Evolutionary conservation across 169 alveolate species (phyloP).

Genomic region (Condylostoma magnum): DNA sequence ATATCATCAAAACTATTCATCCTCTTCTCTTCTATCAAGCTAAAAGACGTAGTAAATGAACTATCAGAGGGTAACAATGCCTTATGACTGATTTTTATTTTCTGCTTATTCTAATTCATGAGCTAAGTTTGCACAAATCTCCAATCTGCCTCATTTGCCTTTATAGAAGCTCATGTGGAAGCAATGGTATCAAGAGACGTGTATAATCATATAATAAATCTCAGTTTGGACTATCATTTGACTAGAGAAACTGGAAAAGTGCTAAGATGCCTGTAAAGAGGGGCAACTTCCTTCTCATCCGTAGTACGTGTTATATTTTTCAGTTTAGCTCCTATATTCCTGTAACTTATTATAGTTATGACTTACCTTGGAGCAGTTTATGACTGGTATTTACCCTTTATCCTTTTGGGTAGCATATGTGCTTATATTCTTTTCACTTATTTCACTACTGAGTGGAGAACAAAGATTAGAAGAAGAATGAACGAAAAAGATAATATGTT

Average conservation of each 20-base stretch:
- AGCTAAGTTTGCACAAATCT: slow-evolving; percentile 42
- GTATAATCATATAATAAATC: slow-evolving; percentile 58
- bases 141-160: slow-evolving; percentile 46
- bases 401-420: slow-evolving; percentile 22
- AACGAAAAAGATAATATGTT: slow-evolving; percentile 56
- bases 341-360: slow-evolving; percentile 55
- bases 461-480: slow-evolving; percentile 49
- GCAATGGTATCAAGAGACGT: slow-evolving; percentile 59
- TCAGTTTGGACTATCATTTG: slow-evolving; percentile 68
- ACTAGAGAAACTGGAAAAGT: slow-evolving; percentile 75
- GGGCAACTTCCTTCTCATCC: slow-evolving; percentile 46
- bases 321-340: slow-evolving; percentile 48
- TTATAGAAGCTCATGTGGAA: slow-evolving; percentile 50
- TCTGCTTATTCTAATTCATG: slow-evolving; percentile 4
- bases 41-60: neutral
- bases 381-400: slow-evolving; percentile 37
- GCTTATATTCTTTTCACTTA: slow-evolving; percentile 43
- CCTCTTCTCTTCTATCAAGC: neutral
- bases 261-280: slow-evolving; percentile 62
- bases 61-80: neutral
- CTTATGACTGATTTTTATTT: neutral
- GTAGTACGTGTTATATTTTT: slow-evolving; percentile 50
- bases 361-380: slow-evolving; percentile 41
- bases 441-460: slow-evolving; percentile 72
- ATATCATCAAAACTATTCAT: neutral